phyloP scores from a whole-genome alignment of 495 filamentous ascomycete genomes.

The Viridothelium virens region DNA sequence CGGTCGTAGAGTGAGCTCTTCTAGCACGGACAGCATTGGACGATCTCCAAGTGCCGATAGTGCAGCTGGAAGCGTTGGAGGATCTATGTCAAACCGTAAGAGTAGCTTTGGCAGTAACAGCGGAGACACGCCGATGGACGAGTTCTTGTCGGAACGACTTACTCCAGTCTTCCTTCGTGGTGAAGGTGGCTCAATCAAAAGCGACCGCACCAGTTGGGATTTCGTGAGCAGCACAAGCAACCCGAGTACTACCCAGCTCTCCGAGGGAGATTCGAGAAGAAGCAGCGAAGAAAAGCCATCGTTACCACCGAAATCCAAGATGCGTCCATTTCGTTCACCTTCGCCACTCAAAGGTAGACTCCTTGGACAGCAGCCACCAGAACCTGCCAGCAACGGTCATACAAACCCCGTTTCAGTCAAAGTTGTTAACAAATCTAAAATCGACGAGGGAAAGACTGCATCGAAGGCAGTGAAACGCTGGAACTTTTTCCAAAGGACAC shows the following conservation, averaged over 20 bases:
- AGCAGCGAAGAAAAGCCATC: slow-evolving; percentile 19
- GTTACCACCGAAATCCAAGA: slow-evolving; percentile 32
- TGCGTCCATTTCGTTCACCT: slow-evolving; percentile 17
- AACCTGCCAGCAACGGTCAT: slow-evolving; percentile 12
- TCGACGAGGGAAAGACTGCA: slow-evolving; percentile 27
- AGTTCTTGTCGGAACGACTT: slow-evolving; percentile 68
- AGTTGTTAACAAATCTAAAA: slow-evolving; percentile 4
- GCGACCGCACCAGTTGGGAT: slow-evolving; percentile 23
- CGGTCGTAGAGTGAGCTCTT: slow-evolving; percentile 52
- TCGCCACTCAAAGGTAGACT: slow-evolving; percentile 9
- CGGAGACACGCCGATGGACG: slow-evolving; percentile 51
- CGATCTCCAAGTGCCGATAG: slow-evolving; percentile 53
- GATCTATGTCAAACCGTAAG: slow-evolving; percentile 41
- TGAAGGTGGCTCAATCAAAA: slow-evolving; percentile 29
- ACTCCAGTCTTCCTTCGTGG: slow-evolving; percentile 84
- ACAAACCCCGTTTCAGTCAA: neutral
- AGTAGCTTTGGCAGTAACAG: slow-evolving; percentile 46
- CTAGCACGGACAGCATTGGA: slow-evolving; percentile 40
- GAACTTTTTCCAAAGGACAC: slow-evolving; percentile 74
- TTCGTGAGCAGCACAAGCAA: slow-evolving; percentile 17
- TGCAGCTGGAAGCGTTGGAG: slow-evolving; percentile 38
- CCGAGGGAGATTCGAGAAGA: slow-evolving; percentile 23
- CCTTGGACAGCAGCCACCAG: slow-evolving; percentile 20
- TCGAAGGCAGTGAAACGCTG: slow-evolving; percentile 51
- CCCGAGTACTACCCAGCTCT: slow-evolving; percentile 6